Evolutionary conservation across 2,329 filamentous ascomycete genomes (phyloP), one percentile per base, ranked within the genome.

Genomic region (Thielaviopsis punctulata): DNA sequence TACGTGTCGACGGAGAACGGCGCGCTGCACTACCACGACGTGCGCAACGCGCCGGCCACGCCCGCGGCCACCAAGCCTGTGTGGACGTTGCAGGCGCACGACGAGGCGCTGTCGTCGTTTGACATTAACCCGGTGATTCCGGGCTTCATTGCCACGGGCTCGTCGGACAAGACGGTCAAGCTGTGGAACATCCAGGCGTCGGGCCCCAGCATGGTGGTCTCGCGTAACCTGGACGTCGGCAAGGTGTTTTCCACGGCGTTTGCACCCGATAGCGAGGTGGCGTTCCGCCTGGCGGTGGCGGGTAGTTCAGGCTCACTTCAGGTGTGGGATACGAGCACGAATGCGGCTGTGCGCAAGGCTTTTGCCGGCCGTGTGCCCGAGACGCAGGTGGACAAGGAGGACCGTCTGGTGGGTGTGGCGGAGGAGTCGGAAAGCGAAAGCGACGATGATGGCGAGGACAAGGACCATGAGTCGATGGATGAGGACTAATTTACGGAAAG

Each of bases 301-400:
- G 92, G 92, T 52, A 96, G 89, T 72, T 93, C 93, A 70, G 92
- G 92, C 45, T 78, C 79, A 33, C 80, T 96, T 62, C 86, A 94
- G 64, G 81, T 98, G 51, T 98, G 92, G 92, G 90, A 96, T 66
- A 95, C 92, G 21, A 79, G 86, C 65, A 98, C 92, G 53, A 98
- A 98, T 64, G 79, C 78, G 13, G 83, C 84, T 23, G 87, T 98
- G 27, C 79, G 92, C 54, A 77, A 83, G 57, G 82, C 84, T 1
- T 98, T 98, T 69, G 87, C 84, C 2, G 33, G 78, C 71, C 61
- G 81, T 79, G 61, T 71, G 9, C 66, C 67, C 54, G 73, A 90
- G 53, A 74, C 77, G 18, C 63, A 72, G 6, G 77, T 77, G 48
- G 79, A 73, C 15, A 78, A 80, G 22, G 75, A 79, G 64, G 90